Evolutionary conservation across 2,329 filamentous ascomycete species (phyloP), one percentile per base, ranked within the genome.

Genomic region (Exophiala sideris): DNA sequence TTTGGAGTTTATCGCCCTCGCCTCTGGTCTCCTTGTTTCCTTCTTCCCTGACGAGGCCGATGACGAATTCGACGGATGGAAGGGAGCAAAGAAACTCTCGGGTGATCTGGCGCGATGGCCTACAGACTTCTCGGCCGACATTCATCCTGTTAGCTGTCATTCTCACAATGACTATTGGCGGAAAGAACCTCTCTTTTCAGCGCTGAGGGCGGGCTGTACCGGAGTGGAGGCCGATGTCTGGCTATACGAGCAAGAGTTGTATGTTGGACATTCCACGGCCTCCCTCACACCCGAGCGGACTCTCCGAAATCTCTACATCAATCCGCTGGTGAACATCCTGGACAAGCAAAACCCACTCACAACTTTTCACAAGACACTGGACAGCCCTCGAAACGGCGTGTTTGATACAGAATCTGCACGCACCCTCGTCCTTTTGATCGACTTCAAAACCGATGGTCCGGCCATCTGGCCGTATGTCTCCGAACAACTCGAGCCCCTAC

Each of bases 111-210:
- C 42, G 18, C 68, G 65, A 52, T 76, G 71, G 72, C 73, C 77
- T 0, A 73, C 76, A 1, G 77, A 80, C 62, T 70, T 76, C 57
- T 79, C 78, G 3, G 73, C 71, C 18, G 76, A 77, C 54, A 73
- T 80, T 32, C 64, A 68, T 1, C 78, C 79, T 0, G 73, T 79
- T 10, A 71, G 69, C 32, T 81, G 78, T 55, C 79, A 82, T 60
- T 81, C 79, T 2, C 80, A 83, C 62, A 83, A 83, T 61, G 80
- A 83, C 64, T 82, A 83, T 65, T 82, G 78, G 79, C 76, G 79
- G 7, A 70, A 69, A 2, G 71, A 80, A 0, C 80, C 80, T 1
- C 70, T 83, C 0, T 81, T 74, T 62, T 78, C 79, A n/a, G 80
- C 80, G 9, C 68, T 83, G 0, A 69, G 74, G 52, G 78, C 73